Percentiles rank a stretch among this genome's conserved stretches.
phyloP scores from a whole-genome alignment of 2,329 filamentous ascomycete species.

The Colletotrichum sp. region DNA sequence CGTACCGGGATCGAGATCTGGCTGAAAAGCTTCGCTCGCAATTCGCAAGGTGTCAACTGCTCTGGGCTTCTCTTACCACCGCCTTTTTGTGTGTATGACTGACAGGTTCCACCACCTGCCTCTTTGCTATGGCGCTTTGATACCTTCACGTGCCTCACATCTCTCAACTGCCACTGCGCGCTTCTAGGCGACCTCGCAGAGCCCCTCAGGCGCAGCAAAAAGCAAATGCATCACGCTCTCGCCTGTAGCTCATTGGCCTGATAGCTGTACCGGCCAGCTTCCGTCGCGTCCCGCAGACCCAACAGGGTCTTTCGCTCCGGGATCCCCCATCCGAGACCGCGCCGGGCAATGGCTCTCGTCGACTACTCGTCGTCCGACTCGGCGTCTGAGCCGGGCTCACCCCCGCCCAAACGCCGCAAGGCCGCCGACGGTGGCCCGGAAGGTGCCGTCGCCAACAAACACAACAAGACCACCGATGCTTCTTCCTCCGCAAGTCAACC shows the following conservation, averaged over 20 bases:
- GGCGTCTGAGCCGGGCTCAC: conserved; percentile 34
- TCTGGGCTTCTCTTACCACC: background rate
- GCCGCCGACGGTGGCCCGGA: conserved; percentile 20
- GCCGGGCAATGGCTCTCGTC: conserved; percentile 62
- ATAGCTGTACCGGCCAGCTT: background rate
- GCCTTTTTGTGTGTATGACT: background rate
- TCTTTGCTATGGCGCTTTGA: background rate
- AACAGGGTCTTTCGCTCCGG: background rate
- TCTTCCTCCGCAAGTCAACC: background rate
- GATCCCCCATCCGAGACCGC: background rate
- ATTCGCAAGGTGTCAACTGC: background rate
- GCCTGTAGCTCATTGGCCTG: background rate
- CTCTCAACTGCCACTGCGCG: background rate
- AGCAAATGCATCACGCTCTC: background rate
- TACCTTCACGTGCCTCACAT: background rate
- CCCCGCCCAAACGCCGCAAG: conserved; percentile 42
- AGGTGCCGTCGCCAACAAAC: background rate
- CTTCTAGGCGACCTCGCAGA: background rate
- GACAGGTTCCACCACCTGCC: background rate
- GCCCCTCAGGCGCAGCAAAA: background rate
- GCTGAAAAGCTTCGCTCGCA: background rate
- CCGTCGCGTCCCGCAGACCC: background rate
- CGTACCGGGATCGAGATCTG: conserved; percentile 9
- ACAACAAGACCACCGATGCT: background rate
- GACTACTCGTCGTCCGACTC: conserved; percentile 62